Base-by-base conservation (phyloP, 331 rosid species). In the Phaseolus coccineus region DNA sequence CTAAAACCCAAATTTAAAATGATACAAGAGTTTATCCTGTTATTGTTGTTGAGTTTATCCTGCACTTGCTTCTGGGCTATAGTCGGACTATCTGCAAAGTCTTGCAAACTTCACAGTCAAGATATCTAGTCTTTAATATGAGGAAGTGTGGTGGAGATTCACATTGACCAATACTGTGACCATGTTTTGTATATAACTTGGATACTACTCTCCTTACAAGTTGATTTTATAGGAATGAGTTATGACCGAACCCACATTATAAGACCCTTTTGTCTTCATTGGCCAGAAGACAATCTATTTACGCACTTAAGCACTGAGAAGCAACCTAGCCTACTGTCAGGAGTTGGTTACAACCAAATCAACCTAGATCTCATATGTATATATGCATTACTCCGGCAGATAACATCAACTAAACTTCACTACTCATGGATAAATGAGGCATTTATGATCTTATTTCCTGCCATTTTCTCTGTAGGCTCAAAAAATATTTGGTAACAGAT, bases 401-500 rank as follows among this genome's bases (percentile, higher is more conserved):
- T 33, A 25, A 35, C 46, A 56, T 37, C 19, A 12, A 51, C 40
- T 64, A 12, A 5, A 76, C 51, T 64, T 62, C 66, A 62, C 25
- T 62, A 62, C 25, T 31, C 42, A 22, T 59, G 13, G 27, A 27
- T 44, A 70, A 1, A 67, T 81, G 79, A 69, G 81, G 40, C 6
- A 46, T 71, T 61, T 44, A 10, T 78, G 74, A 67, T 51, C 71
- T 83, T 47, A 76, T 84, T 33, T 63, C 25, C 58, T 64, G 74
- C 58, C 71, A 69, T 80, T 82, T 55, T 84, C 53, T 87, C 62
- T 85, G 76, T 79, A 93, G 98, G 98, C 98, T 70, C 98, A 93
- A 69, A 93, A 90, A 81, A 56, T 91, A 76, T 93, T 87, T 79
- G 98, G 98, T 47, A 93, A 93, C 81, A 88, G 97, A 81, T 93